Conservation (phyloP, 1,284 basidiomycete species). For the Sphaerobolus stellatus region DNA sequence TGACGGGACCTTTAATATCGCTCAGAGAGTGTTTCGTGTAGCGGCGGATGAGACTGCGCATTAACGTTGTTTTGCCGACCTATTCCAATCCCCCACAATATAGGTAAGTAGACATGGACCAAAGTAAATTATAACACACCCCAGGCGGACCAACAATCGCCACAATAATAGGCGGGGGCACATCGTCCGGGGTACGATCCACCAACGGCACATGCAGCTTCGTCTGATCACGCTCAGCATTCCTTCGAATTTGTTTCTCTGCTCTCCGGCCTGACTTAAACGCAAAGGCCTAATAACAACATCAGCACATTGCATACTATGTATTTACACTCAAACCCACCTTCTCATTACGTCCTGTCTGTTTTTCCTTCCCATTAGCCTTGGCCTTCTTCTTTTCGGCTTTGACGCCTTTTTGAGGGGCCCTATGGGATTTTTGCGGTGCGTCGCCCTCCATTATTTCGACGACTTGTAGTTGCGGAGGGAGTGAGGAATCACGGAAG, state of each 20-base stretch:
- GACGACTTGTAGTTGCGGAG: no score
- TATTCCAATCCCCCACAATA: constrained; percentile 15
- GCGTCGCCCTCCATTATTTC: constrained; percentile 8
- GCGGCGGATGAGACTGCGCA: constrained; percentile 88
- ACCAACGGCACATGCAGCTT: constrained; percentile 95
- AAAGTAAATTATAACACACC: constrained; percentile 39
- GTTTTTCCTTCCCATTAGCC: constrained; percentile 65
- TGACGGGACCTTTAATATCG: constrained; percentile 92
- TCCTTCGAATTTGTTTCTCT: constrained; percentile 85
- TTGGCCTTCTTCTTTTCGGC: constrained; percentile 75
- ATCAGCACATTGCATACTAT: constrained; percentile 1
- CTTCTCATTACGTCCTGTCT: constrained; percentile 87
- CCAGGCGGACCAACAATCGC: constrained; percentile 98
- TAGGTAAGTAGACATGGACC: not conserved
- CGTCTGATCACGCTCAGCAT: constrained; percentile 92
- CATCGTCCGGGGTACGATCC: constrained; percentile 89
- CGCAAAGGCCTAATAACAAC: constrained; percentile 77
- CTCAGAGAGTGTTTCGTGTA: constrained; percentile 94
- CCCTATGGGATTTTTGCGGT: constrained; percentile 51
- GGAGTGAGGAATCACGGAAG: no score
- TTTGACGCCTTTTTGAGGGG: constrained; percentile 70
- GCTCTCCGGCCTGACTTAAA: constrained; percentile 86
- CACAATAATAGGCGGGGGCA: constrained; percentile 92
- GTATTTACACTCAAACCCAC: constrained; percentile 38
- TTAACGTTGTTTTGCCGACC: constrained; percentile 91